Evolutionary conservation across 371 early-diverging fungal genomes (phyloP).

Genomic region (Saksenaea oblongispora): DNA sequence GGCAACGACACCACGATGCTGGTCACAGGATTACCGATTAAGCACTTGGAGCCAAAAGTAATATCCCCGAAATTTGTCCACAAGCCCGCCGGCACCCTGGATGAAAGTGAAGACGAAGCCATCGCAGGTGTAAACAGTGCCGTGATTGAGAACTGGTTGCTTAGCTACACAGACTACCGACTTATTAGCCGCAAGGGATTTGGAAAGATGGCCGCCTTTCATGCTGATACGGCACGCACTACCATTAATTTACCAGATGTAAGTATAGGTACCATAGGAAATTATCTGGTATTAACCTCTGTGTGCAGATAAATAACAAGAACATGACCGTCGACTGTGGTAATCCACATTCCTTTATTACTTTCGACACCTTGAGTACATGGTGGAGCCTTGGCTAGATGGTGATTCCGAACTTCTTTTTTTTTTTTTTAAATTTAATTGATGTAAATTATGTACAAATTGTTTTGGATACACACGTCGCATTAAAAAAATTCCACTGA

Average conservation of each 20-base stretch:
- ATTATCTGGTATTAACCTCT: not conserved
- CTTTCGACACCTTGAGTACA: slow-evolving; percentile 28
- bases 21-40: slow-evolving; percentile 51
- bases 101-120: slow-evolving; percentile 28
- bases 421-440: not conserved
- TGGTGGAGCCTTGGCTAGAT: slow-evolving; percentile 36
- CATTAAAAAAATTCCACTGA: too few species aligned
- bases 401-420: not conserved
- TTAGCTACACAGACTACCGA: slow-evolving; percentile 51
- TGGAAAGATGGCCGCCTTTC: slow-evolving; percentile 50
- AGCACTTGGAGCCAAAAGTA: slow-evolving; percentile 48
- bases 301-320: slow-evolving; percentile 10
- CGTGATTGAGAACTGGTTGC: slow-evolving; percentile 54
- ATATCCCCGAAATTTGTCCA: slow-evolving; percentile 22
- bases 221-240: slow-evolving; percentile 19
- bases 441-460: not conserved
- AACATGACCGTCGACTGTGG: slow-evolving; percentile 22
- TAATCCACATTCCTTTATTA: slow-evolving; percentile 26
- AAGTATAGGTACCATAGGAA: not conserved
- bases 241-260: slow-evolving; percentile 34
- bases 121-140: slow-evolving; percentile 49
- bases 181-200: slow-evolving; percentile 50
- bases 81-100: slow-evolving; percentile 9
- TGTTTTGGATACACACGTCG: not conserved
- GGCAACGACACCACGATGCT: slow-evolving; percentile 34